These are phyloP conservation scores for Hippophae rhamnoides DNA, from an alignment of 306 rosid genomes.

Conservation along the genomic window DNA sequence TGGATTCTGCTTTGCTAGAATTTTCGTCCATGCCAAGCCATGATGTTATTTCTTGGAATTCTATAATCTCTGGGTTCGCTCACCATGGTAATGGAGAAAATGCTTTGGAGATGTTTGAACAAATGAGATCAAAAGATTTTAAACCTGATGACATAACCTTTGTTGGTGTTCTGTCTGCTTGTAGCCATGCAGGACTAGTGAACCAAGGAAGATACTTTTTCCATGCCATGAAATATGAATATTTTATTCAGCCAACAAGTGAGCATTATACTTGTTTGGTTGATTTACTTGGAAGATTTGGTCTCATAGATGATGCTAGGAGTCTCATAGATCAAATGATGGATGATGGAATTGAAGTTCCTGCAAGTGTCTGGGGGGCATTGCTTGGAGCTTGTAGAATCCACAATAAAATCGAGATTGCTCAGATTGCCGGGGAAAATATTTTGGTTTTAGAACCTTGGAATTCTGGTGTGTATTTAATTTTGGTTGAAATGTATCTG, in stretches of 20 bases:
- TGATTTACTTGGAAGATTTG: slow-evolving; percentile 44
- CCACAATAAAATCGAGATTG: slow-evolving; percentile 34
- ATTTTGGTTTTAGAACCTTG: slow-evolving; percentile 34
- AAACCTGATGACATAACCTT: slow-evolving; percentile 41
- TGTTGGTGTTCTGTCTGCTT: slow-evolving; percentile 45
- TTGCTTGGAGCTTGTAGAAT: slow-evolving; percentile 48
- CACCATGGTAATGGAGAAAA: slow-evolving; percentile 36
- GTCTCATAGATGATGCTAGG: slow-evolving; percentile 42
- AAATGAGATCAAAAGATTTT: slow-evolving; percentile 28
- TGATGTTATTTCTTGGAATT: slow-evolving; percentile 46
- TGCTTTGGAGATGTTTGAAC: slow-evolving; percentile 37
- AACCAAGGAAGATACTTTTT: slow-evolving; percentile 31
- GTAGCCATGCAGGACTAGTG: slow-evolving; percentile 44
- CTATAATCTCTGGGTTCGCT: slow-evolving; percentile 42
- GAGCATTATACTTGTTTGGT: slow-evolving; percentile 47
- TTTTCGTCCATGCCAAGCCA: slow-evolving; percentile 30
- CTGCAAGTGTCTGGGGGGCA: slow-evolving; percentile 54
- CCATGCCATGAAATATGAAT: slow-evolving; percentile 26
- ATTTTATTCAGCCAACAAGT: slow-evolving; percentile 27
- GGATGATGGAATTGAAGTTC: slow-evolving; percentile 33
- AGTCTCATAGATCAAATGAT: slow-evolving; percentile 26
- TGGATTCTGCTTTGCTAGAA: slow-evolving; percentile 36
- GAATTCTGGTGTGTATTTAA: slow-evolving; percentile 43
- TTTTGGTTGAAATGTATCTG: slow-evolving; percentile 38
- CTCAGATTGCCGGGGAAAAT: slow-evolving; percentile 35